Conservation (phyloP, 108 stramenopile species). For the Cyclostephanos invisitatus region DNA sequence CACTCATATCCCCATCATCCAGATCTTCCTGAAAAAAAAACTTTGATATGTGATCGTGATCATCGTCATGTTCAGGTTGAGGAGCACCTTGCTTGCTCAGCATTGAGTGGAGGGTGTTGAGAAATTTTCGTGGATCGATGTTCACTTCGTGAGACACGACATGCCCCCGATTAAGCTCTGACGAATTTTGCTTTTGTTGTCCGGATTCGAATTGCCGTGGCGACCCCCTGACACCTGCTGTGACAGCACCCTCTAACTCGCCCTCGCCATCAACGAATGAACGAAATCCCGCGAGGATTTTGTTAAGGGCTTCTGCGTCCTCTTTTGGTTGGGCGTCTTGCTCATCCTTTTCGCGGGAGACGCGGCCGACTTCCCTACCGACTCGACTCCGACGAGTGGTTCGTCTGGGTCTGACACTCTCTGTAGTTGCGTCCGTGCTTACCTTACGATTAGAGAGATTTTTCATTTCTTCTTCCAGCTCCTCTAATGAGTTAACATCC, state of each 20-base stretch:
- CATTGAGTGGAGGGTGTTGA: slow-evolving; percentile 59
- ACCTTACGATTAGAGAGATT: slow-evolving; percentile 18
- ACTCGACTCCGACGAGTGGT: slow-evolving; percentile 38
- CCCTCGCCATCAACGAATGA: slow-evolving; percentile 59
- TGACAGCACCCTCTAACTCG: slow-evolving; percentile 58
- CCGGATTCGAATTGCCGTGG: background rate
- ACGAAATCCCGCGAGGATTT: slow-evolving; percentile 55
- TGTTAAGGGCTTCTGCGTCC: slow-evolving; percentile 33
- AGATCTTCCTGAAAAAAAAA: slow-evolving; percentile 49
- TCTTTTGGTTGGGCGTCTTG: slow-evolving; percentile 1
- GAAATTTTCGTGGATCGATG: slow-evolving; percentile 63
- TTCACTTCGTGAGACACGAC: slow-evolving; percentile 27
- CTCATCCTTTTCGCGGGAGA: background rate
- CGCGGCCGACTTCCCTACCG: slow-evolving; percentile 13
- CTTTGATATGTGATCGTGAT: slow-evolving; percentile 21
- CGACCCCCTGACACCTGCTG: slow-evolving; percentile 2
- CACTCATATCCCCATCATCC: slow-evolving; percentile 36
- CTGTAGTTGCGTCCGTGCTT: background rate
- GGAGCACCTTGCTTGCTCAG: slow-evolving; percentile 27
- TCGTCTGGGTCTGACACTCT: slow-evolving; percentile 20
- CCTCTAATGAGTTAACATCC: slow-evolving; percentile 48
- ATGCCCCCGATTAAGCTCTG: background rate
- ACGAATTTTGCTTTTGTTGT: background rate
- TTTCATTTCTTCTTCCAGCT: slow-evolving; percentile 41
- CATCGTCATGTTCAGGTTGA: slow-evolving; percentile 14